Conservation (phyloP, 441 rosid genomes). For the Geranium incanum region DNA sequence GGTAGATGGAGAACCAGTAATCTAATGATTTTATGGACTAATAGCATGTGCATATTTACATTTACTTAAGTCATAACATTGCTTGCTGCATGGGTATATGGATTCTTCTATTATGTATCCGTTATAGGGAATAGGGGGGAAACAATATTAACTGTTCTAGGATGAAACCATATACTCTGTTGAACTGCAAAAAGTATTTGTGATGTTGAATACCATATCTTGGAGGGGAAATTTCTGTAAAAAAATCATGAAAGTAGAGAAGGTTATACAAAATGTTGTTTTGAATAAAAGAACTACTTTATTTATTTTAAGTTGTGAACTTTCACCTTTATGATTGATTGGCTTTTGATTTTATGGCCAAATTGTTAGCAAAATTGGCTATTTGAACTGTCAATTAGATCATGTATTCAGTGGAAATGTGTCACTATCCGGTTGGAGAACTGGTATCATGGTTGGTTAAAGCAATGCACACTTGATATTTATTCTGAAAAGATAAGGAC, state of each 20-base stretch:
- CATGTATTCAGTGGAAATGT: background rate
- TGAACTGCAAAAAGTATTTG: background rate
- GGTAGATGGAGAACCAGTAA: constrained; percentile 1
- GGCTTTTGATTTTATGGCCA: background rate
- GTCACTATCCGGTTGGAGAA: constrained; percentile 3
- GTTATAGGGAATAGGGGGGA: constrained; percentile 1
- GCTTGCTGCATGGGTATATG: background rate
- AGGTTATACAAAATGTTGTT: background rate
- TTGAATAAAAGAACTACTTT: background rate
- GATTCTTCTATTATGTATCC: constrained; percentile 11
- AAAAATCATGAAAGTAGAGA: background rate
- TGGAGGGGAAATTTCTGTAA: background rate
- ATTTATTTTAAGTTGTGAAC: background rate
- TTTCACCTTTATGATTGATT: background rate
- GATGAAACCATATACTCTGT: background rate
- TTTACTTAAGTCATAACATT: constrained; percentile 1
- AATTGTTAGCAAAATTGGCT: background rate
- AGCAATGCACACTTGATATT: constrained; percentile 2
- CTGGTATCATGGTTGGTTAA: constrained; percentile 9
- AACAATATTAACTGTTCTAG: background rate
- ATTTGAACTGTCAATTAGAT: constrained; percentile 11
- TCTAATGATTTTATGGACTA: background rate
- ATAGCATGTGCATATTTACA: constrained; percentile 5
- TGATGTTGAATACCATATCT: background rate
- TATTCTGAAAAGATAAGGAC: too few species aligned